A percentile compares a stretch with the other conserved stretches of the same genome.
Evolutionary conservation across 306 rosid species (phyloP).

Genomic region (Cucumis melo): DNA sequence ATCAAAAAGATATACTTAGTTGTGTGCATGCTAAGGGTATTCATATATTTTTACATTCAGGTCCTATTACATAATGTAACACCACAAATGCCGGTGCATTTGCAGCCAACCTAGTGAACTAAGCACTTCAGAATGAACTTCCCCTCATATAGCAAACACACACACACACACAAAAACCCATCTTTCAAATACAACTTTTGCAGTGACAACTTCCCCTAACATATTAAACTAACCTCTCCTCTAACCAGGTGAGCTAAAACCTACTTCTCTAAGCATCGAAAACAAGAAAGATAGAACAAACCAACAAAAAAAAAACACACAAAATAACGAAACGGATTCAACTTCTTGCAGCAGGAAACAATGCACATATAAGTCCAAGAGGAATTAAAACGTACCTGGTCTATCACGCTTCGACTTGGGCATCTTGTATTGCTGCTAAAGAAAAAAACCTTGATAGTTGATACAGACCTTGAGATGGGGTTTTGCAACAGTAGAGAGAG

Average conservation of each 20-base stretch:
- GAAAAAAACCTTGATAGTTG: neutral
- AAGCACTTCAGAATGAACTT: neutral
- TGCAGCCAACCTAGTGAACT: too few relatives aligned
- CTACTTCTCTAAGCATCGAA: neutral
- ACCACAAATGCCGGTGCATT: too few relatives aligned
- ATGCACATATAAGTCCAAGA: too few relatives aligned
- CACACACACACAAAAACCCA: neutral
- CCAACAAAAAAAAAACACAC: neutral
- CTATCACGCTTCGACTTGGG: conserved; percentile 9
- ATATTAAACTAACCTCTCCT: neutral
- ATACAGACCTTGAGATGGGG: too few relatives aligned
- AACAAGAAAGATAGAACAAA: neutral
- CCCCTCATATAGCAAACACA: neutral
- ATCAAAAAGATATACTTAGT: too few relatives aligned
- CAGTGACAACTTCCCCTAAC: neutral
- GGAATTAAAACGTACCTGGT: neutral
- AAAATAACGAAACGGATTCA: neutral
- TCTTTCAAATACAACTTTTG: neutral
- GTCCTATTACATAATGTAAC: too few relatives aligned
- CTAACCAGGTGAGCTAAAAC: neutral
- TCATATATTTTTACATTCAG: too few relatives aligned
- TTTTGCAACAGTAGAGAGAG: too few relatives aligned
- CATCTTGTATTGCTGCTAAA: neutral
- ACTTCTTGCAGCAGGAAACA: neutral
- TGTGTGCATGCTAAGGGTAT: too few relatives aligned